These are phyloP conservation scores for Thraustochytrium sp. DNA, from an alignment of 352 stramenopile species.

Conservation along the genomic window DNA sequence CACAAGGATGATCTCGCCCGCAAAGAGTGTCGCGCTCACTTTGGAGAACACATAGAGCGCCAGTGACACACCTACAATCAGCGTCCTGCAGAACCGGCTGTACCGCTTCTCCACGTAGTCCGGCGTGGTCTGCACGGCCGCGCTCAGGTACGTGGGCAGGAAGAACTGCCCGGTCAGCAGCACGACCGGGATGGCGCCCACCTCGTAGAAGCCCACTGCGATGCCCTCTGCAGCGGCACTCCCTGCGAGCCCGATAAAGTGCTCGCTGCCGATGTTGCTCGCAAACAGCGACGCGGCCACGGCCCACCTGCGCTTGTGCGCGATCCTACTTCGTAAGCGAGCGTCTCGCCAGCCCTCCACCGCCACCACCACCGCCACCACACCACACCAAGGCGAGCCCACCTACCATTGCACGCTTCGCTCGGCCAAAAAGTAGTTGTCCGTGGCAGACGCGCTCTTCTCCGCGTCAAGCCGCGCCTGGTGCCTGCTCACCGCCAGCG, in stretches of 20 bases:
- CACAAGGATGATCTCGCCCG: conserved; percentile 61
- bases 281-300: conserved; percentile 59
- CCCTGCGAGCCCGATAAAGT: conserved; percentile 65
- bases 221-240: conserved; percentile 60
- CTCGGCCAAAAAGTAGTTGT: conserved; percentile 63
- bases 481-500: not conserved
- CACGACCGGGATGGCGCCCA: conserved; percentile 61
- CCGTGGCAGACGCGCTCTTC: not conserved
- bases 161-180: conserved; percentile 62
- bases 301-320: conserved; percentile 54
- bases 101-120: conserved; percentile 62
- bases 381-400: not conserved
- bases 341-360: too few relatives aligned
- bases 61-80: conserved; percentile 56
- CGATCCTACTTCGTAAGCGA: not conserved
- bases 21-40: conserved; percentile 64
- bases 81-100: conserved; percentile 61
- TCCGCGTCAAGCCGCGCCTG: not conserved
- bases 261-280: conserved; percentile 63
- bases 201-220: conserved; percentile 62
- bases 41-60: conserved; percentile 66
- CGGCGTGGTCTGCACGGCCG: conserved; percentile 61
- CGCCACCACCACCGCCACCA: too few relatives aligned
- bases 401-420: conserved; percentile 56
- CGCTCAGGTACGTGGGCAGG: conserved; percentile 60